Conservation (phyloP, 2,329 filamentous ascomycete genomes). For the Aspergillus intermedius region DNA sequence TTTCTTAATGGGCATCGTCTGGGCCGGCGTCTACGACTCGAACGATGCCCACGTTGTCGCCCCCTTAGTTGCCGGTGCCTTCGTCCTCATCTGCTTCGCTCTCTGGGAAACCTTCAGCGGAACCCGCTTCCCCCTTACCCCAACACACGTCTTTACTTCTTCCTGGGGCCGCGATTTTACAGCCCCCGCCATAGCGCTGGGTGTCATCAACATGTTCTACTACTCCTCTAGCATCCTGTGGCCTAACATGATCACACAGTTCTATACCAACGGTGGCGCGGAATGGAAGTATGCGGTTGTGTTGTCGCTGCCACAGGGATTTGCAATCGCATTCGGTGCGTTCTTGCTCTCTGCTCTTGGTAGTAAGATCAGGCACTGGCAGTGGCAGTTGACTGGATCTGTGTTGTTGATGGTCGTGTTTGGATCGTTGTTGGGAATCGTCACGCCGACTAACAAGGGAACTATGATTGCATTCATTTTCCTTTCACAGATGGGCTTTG, state of each 20-base stretch:
- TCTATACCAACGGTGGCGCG: slow-evolving; percentile 34
- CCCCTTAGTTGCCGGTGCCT: slow-evolving; percentile 31
- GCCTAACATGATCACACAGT: slow-evolving; percentile 43
- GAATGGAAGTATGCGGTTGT: slow-evolving; percentile 30
- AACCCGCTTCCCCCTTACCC: slow-evolving; percentile 38
- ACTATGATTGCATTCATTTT: slow-evolving; percentile 45
- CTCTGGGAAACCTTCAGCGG: slow-evolving; percentile 36
- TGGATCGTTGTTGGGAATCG: slow-evolving; percentile 40
- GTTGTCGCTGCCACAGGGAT: slow-evolving; percentile 40
- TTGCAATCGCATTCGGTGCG: slow-evolving; percentile 42
- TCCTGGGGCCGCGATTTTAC: slow-evolving; percentile 44
- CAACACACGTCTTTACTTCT: slow-evolving; percentile 41
- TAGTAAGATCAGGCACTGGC: slow-evolving; percentile 40
- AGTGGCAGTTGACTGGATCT: slow-evolving; percentile 42
- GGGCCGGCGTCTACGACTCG: slow-evolving; percentile 31
- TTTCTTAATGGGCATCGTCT: slow-evolving; percentile 37
- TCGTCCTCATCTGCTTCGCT: slow-evolving; percentile 30
- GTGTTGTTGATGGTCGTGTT: slow-evolving; percentile 45
- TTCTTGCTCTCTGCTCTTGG: slow-evolving; percentile 38
- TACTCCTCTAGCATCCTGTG: slow-evolving; percentile 44
- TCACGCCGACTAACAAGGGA: slow-evolving; percentile 39
- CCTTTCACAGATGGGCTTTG: slow-evolving; percentile 40
- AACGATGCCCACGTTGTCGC: slow-evolving; percentile 34
- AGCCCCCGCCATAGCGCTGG: slow-evolving; percentile 39
- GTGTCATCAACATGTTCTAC: slow-evolving; percentile 49